These are phyloP conservation scores for Beauveria asiatica DNA, from an alignment of 2,329 filamentous ascomycete species.

Conservation along the genomic window DNA sequence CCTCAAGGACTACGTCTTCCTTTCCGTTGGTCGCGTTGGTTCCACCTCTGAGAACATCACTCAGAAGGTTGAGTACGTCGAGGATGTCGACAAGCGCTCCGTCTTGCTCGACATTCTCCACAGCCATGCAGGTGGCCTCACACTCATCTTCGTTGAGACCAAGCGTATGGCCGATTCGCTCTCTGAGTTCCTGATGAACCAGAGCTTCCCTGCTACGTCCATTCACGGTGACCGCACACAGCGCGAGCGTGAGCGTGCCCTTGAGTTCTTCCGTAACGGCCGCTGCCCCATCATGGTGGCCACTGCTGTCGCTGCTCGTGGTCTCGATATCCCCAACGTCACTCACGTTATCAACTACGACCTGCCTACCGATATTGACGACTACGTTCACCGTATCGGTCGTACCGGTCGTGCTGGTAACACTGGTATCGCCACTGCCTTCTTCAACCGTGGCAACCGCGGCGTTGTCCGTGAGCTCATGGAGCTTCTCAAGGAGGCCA, in stretches of 20 bases:
- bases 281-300: conserved; percentile 95
- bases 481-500: conserved; percentile 97
- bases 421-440: conserved; percentile 94
- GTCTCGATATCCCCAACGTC: conserved; percentile 92
- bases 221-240: conserved; percentile 98
- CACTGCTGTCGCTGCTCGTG: conserved; percentile 86
- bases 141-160: conserved; percentile 96
- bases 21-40: conserved; percentile 96
- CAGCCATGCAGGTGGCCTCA: conserved; percentile 81
- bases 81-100: conserved; percentile 95
- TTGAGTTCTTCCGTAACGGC: conserved; percentile 95
- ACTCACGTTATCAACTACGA: conserved; percentile 99
- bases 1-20: conserved; percentile 97
- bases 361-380: conserved; percentile 95
- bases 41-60: conserved; percentile 99
- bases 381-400: conserved; percentile 98
- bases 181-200: conserved; percentile 97
- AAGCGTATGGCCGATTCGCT: conserved; percentile 99
- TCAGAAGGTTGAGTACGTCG: conserved; percentile 96
- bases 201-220: conserved; percentile 94
- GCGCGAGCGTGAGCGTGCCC: conserved; percentile 93
- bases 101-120: conserved; percentile 95
- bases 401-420: conserved; percentile 99
- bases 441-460: conserved; percentile 99
- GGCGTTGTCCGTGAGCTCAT: conserved; percentile 94